Base-by-base conservation (phyloP, 2,329 filamentous ascomycete species). In the Hymenoscyphus salicellus region DNA sequence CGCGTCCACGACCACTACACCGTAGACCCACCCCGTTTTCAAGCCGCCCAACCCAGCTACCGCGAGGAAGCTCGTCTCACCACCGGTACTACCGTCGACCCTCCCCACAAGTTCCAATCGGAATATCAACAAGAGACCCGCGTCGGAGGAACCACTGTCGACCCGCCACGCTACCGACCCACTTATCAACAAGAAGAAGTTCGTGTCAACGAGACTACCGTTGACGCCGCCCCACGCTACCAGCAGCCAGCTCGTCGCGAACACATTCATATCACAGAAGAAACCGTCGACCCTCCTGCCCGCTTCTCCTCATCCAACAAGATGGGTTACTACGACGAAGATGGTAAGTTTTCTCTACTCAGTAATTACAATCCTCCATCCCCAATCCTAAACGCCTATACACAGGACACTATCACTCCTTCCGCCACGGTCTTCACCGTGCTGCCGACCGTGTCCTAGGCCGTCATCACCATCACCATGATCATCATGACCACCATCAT, bases 301-400 rank as follows among this genome's bases (percentile, higher is more conserved):
- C 71, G 74, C 63, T 70, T 69, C 64, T 65, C 68, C 33, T 30
- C 28, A 30, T 66, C 62, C 26, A 61, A 79, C 83, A 87, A 88
- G 76, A 91, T 91, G 88, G 88, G 88, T 83, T 91, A 90, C 82
- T 90, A 90, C 87, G 88, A 90, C 86, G 86, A 90, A 81, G 87
- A 90, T 71, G 73, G 74, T 77, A 75, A 68, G 74, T 71, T 61
- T 11, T 62, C 14, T 38, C 55, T 66, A n/a, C n/a, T 6, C 59
- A 66, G 52, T 65, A 43, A 60, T 41, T 56, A 63, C 62, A 30
- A 28, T 58, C 62, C 57, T 64, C 65, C 62, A 65, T 65, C 65
- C 63, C 67, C 61, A 69, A 56, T 66, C 65, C 72, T 72, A 73
- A 75, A 69, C 60, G 62, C 17, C 46, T 52, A 26, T 23, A 52